Base-by-base conservation (phyloP, 148 eudicot genomes). In the Rhododendron molle region DNA sequence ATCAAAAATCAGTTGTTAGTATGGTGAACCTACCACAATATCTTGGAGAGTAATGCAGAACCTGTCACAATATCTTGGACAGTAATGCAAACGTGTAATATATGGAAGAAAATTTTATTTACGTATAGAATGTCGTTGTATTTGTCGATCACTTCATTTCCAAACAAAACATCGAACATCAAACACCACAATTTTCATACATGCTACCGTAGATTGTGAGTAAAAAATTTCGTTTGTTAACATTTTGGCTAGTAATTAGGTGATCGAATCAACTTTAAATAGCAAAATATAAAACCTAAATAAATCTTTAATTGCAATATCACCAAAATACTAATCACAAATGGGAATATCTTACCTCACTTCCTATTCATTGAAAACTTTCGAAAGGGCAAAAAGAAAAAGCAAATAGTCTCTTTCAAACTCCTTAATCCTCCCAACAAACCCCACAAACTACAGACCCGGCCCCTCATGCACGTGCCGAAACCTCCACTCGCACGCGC, bases 401-500 rank as follows among this genome's bases (percentile, higher is more conserved):
- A 74, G 74, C 84, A 81, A 40, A 46, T 73, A 20, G 23, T n/a
- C 58, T n/a, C 20, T 38, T 65, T n/a, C 36, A 28, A 26, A 1
- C 26, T 46, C 72, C 26, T 3, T 9, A 6, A 11, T 32, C 58
- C 30, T 56, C 26, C 44, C 73, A 73, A 30, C 71, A 54, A 44
- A 82, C 56, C 50, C 52, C 34, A 80, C 83, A 65, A 47, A 50
- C 78, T 5, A 60, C 58, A 47, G 47, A 9, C 49, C 43, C 76
- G 2, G 1, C 34, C 78, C 12, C 67, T 34, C 84, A 85, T 80
- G 84, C 90, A 89, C 90, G 86, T 87, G 88, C 88, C 88, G 30
- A 90, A 87, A 88, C 49, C 54, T 10, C 85, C 86, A 78, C 52
- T 30, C 36, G 44, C 92, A 90, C 90, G 88, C 88, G 84, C 47